Base-by-base conservation (phyloP, 495 filamentous ascomycete genomes). In the Penicillium herquei region DNA sequence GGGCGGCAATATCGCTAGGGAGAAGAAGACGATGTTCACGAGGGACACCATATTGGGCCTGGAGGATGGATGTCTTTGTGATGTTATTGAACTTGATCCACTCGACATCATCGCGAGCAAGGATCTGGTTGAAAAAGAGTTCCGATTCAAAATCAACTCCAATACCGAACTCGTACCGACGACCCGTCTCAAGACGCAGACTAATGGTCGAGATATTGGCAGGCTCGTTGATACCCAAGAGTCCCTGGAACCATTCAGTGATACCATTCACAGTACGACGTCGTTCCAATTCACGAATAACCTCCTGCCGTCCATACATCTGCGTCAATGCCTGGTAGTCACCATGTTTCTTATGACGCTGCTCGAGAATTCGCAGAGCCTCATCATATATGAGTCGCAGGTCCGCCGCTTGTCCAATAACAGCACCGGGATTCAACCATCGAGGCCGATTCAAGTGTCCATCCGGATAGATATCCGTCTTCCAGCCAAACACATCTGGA, bases 221-320 rank as follows among this genome's bases (percentile, higher is more conserved):
- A 7, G 71, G 70, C n/a, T 78, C 74, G 0, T 72, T 74, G 13
- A 78, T 78, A 14, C 78, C 77, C 6, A 81, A 57, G 48, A 63
- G 50, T 1, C 64, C 54, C 41, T 73, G 71, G 6, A 83, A 50
- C 73, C 74, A 79, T 46, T 81, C 78, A 50, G 69, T 76, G 63
- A 75, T 65, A 0, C 60, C 49, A 35, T 59, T 73, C 17, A 66
- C 59, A 0, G 70, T 73, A 32, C 71, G 62, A 14, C 66, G 72
- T 51, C 81, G 77, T 57, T 77, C 71, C 40, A 76, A 65, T 57
- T 84, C 78, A 31, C 82, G 72, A 35, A 80, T 67, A 34, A 80
- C 79, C 66, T 86, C 82, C 58, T 87, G 83, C 39, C 79, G 72
- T 40, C 81, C 83, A 51, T 78, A 84, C 49, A 87, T 80, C 51